Conservation (phyloP, 192 early-diverging fungal genomes). For the Rhizophlyctis rosea region DNA sequence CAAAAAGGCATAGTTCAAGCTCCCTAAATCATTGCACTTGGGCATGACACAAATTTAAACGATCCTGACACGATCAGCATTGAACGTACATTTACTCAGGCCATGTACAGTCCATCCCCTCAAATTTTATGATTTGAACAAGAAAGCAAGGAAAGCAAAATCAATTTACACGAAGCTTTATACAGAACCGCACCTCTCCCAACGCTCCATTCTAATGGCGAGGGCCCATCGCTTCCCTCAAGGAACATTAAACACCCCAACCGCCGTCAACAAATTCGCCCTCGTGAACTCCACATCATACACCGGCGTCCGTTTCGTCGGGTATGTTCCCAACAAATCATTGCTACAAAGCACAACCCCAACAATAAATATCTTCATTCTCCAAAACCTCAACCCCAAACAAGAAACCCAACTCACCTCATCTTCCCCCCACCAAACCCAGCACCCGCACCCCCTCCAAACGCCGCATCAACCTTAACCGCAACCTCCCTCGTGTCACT, state of each 20-base stretch:
- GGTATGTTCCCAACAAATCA: slow-evolving; percentile 70
- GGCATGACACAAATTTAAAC: too few relatives aligned
- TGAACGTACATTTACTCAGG: too few relatives aligned
- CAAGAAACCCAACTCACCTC: slow-evolving; percentile 1
- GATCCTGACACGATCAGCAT: too few relatives aligned
- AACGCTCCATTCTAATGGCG: too few relatives aligned
- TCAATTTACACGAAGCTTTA: too few relatives aligned
- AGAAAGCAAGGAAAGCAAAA: too few relatives aligned
- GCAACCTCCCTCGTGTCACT: slow-evolving; percentile 34
- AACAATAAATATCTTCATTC: neutral
- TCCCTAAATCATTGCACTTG: too few relatives aligned
- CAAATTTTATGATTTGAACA: too few relatives aligned
- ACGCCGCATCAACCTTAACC: slow-evolving; percentile 18
- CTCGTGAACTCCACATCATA: slow-evolving; percentile 80
- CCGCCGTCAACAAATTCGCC: slow-evolving; percentile 80
- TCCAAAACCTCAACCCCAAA: neutral
- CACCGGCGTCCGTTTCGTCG: slow-evolving; percentile 90
- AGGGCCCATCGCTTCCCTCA: too few relatives aligned
- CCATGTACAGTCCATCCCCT: too few relatives aligned
- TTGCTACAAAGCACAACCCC: slow-evolving; percentile 37
- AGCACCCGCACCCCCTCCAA: slow-evolving; percentile 7
- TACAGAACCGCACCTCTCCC: too few relatives aligned
- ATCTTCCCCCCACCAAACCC: slow-evolving; percentile 8
- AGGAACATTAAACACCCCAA: slow-evolving; percentile 81
- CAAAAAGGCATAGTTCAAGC: too few relatives aligned